Percentiles rank a stretch among this genome's conserved stretches.
Conservation (phyloP, 345 rosid species). For the Eutrema yunnanense region DNA sequence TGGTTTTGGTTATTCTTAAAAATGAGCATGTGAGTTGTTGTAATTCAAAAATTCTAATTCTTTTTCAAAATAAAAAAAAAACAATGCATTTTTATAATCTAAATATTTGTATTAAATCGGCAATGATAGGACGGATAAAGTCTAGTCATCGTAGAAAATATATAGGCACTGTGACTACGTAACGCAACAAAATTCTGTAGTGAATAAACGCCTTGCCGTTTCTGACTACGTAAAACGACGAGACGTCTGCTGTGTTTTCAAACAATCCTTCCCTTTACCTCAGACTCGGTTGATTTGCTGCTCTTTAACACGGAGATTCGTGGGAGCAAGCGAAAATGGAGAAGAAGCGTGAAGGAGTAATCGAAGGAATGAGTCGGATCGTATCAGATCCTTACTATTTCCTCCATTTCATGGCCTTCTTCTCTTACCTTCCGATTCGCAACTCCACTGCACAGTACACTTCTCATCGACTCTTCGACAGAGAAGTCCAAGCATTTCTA, state of each 20-base stretch:
- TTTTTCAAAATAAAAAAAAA: not conserved
- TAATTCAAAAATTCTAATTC: not conserved
- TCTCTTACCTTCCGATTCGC: slow-evolving; percentile 69
- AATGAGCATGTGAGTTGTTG: not conserved
- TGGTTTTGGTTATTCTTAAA: not conserved
- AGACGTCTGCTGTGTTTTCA: not conserved
- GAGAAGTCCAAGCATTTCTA: slow-evolving; percentile 86
- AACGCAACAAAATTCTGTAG: not conserved
- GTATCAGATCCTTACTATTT: slow-evolving; percentile 70
- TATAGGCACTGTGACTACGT: not conserved
- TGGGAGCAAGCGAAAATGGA: slow-evolving; percentile 16
- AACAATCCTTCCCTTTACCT: not conserved
- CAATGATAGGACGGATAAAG: too few relatives aligned
- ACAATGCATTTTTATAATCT: too few relatives aligned
- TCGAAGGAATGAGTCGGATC: slow-evolving; percentile 43
- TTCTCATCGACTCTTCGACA: slow-evolving; percentile 28
- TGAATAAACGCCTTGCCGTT: slow-evolving; percentile 13
- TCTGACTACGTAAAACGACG: slow-evolving; percentile 6
- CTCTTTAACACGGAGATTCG: not conserved
- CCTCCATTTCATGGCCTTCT: slow-evolving; percentile 64
- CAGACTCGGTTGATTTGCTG: not conserved
- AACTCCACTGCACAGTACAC: slow-evolving; percentile 46
- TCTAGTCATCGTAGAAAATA: not conserved
- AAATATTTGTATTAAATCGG: too few relatives aligned
- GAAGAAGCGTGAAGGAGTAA: slow-evolving; percentile 21